phyloP scores from a whole-genome alignment of 257 asterid genomes.

The Marsdenia floribunda region DNA sequence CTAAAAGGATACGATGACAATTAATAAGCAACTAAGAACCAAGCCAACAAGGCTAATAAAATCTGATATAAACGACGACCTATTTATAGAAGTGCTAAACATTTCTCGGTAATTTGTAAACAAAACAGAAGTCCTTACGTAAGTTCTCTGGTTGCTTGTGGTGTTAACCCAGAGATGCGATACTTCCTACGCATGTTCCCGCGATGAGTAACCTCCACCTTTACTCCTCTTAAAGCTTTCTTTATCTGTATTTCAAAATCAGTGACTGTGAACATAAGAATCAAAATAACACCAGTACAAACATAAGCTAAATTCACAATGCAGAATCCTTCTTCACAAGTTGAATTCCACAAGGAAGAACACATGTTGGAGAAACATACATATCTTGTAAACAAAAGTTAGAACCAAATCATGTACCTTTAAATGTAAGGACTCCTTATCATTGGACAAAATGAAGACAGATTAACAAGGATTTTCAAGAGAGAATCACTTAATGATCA shows the following conservation, averaged over 20 bases:
- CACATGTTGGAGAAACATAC: neutral
- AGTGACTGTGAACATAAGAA: neutral
- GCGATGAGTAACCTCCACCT: conserved; percentile 94
- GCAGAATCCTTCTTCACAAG: neutral
- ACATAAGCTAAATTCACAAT: neutral
- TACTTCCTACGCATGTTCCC: conserved; percentile 95
- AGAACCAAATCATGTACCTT: neutral
- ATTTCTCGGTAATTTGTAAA: neutral
- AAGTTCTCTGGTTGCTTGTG: conserved; percentile 84
- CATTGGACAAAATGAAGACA: too few species aligned
- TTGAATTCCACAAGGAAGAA: neutral
- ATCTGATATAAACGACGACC: neutral
- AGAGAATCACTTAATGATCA: neutral
- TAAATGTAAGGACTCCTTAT: too few species aligned
- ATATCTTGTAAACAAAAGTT: neutral
- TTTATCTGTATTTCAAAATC: conserved; percentile 50
- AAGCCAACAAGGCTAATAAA: neutral
- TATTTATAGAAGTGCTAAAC: neutral
- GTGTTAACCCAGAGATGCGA: conserved; percentile 86
- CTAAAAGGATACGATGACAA: neutral
- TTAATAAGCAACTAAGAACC: neutral
- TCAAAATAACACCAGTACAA: neutral
- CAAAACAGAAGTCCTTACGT: conserved; percentile 46
- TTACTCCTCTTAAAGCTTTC: conserved; percentile 93
- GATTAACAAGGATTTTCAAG: too few species aligned